Evolutionary conservation across 768 basidiomycete species (phyloP).

Genomic region (Rossbeevera mucosa): DNA sequence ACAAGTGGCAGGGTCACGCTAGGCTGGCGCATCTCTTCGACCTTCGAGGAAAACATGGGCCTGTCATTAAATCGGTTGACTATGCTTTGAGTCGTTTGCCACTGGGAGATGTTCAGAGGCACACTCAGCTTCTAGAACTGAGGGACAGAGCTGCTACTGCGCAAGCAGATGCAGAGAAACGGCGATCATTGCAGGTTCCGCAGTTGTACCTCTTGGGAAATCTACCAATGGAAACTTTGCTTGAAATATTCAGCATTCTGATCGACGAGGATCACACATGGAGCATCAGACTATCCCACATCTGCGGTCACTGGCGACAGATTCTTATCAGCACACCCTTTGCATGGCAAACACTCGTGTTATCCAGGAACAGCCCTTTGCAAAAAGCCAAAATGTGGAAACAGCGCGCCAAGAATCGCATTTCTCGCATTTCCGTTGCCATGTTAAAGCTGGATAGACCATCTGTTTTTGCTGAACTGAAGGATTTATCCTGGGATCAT

Average conservation of each 20-base stretch:
- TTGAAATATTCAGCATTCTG: slow-evolving; percentile 47
- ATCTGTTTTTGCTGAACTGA: slow-evolving; percentile 16
- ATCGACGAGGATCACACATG: slow-evolving; percentile 39
- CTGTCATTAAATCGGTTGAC: slow-evolving; percentile 55
- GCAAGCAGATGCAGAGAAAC: slow-evolving; percentile 16
- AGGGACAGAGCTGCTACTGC: slow-evolving; percentile 35
- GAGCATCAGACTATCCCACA: slow-evolving; percentile 48
- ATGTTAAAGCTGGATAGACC: slow-evolving; percentile 14
- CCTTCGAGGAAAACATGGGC: slow-evolving; percentile 42
- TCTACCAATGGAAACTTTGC: slow-evolving; percentile 66
- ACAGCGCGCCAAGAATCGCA: slow-evolving; percentile 46
- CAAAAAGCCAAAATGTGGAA: slow-evolving; percentile 58
- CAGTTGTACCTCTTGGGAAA: slow-evolving; percentile 48
- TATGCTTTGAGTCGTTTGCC: slow-evolving; percentile 52
- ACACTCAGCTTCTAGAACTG: slow-evolving; percentile 41
- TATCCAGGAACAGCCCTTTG: slow-evolving; percentile 43
- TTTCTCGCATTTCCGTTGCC: slow-evolving; percentile 31
- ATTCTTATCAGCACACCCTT: slow-evolving; percentile 46
- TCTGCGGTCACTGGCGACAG: slow-evolving; percentile 61
- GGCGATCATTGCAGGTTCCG: slow-evolving; percentile 21
- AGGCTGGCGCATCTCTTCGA: slow-evolving; percentile 69
- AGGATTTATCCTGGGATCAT: slow-evolving; percentile 22
- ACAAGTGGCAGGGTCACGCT: slow-evolving; percentile 71
- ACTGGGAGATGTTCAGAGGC: slow-evolving; percentile 41
- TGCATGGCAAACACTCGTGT: slow-evolving; percentile 58